Conservation (phyloP, 257 asterid species). For the Solanum sitiens region DNA sequence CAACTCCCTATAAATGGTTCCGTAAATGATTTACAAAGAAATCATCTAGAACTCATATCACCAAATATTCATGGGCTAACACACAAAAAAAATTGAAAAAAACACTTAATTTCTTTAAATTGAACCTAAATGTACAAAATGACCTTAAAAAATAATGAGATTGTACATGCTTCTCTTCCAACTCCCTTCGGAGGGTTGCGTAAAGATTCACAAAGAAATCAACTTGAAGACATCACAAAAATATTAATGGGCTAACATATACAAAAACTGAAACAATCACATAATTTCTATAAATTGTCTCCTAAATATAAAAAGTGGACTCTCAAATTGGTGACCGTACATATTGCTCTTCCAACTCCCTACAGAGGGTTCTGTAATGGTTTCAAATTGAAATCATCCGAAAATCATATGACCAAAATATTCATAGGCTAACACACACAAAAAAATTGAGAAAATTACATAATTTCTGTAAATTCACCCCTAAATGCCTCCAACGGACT, state of each 20-base stretch:
- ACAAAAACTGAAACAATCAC: too few species aligned
- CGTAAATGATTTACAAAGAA: too few species aligned
- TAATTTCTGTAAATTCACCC: background rate
- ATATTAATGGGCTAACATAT: too few species aligned
- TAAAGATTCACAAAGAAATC: too few species aligned
- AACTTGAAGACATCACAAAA: too few species aligned
- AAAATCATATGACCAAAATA: background rate
- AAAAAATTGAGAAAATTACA: background rate
- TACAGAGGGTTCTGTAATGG: background rate
- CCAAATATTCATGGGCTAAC: too few species aligned
- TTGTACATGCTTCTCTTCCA: background rate
- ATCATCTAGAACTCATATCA: background rate
- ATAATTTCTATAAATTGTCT: too few species aligned
- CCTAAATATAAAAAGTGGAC: too few species aligned
- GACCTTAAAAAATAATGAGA: background rate
- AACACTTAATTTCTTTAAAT: background rate
- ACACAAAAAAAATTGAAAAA: too few species aligned
- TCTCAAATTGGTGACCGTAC: too few species aligned
- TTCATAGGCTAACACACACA: background rate
- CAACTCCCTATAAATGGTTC: background rate
- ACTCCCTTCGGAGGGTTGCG: background rate
- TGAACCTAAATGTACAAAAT: background rate
- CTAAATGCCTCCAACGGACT: background rate
- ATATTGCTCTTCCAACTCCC: too few species aligned
- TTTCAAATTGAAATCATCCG: background rate